phyloP scores from a whole-genome alignment of 129 eudicot genomes.

The Saussurea involucrata region DNA sequence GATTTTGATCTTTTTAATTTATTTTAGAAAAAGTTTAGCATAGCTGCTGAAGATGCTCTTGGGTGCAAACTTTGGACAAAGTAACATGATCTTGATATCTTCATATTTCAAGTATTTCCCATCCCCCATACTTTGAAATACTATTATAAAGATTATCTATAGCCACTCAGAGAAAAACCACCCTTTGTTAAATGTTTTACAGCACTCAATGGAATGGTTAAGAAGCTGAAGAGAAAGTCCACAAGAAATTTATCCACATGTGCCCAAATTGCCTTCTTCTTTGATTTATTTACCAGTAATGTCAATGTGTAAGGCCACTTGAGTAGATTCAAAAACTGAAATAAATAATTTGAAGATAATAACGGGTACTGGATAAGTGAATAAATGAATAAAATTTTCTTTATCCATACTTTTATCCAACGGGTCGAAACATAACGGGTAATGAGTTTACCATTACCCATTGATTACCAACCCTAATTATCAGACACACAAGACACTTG shows the following conservation, averaged over 20 bases:
- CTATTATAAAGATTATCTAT: conserved; percentile 19
- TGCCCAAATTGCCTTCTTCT: conserved; percentile 32
- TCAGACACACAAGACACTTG: no score
- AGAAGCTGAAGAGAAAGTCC: conserved; percentile 39
- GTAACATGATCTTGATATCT: not conserved
- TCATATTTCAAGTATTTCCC: not conserved
- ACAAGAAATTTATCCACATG: conserved; percentile 33
- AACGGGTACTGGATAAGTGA: no score
- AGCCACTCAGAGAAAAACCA: not conserved
- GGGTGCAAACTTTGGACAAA: not conserved
- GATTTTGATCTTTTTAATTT: no score
- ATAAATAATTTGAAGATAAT: not conserved
- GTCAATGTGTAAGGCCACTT: no score
- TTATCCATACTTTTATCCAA: no score
- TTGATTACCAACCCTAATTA: no score
- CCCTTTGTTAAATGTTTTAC: conserved; percentile 1
- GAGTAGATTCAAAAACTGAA: conserved; percentile 28
- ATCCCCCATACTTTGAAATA: not conserved
- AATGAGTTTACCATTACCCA: no score
- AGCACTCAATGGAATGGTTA: conserved; percentile 36
- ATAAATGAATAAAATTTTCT: no score
- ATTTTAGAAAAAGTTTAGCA: no score
- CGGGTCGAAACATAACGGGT: no score
- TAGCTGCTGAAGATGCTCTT: no score
- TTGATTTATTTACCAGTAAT: conserved; percentile 29